A percentile compares a stretch with the other conserved stretches of the same genome.
Evolutionary conservation across 75 land plant genomes (phyloP).

Genomic region (Larix kaempferi): DNA sequence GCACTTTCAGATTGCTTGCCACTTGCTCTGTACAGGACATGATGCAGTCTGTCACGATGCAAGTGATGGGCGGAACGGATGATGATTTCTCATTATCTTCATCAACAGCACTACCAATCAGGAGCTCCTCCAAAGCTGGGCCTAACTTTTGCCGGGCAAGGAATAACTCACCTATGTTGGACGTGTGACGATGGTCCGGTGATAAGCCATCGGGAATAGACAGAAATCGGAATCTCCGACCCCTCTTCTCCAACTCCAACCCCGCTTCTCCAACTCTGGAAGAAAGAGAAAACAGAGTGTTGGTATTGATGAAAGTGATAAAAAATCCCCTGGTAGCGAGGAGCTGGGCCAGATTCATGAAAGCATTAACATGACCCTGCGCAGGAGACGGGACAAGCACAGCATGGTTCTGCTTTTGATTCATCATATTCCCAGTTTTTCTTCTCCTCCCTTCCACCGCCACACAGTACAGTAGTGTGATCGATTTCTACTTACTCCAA

Average conservation of each 20-base stretch:
- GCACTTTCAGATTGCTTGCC: not conserved
- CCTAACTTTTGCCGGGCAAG: not conserved
- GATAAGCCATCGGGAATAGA: not conserved
- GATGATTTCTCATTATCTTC: too few relatives aligned
- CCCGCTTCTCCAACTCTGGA: not conserved
- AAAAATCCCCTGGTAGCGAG: not conserved
- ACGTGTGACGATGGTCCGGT: too few relatives aligned
- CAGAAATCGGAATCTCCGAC: not conserved
- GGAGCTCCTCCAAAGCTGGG: not conserved
- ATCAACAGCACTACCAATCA: not conserved
- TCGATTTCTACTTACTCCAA: too few relatives aligned
- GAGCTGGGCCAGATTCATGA: not conserved
- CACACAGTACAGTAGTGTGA: too few relatives aligned
- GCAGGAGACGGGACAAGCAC: not conserved
- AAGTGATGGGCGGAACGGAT: not conserved
- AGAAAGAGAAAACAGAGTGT: not conserved
- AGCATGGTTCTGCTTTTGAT: not conserved
- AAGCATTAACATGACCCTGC: slow-evolving; percentile 1
- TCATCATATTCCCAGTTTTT: too few relatives aligned
- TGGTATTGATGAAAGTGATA: not conserved
- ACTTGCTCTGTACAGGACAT: not conserved
- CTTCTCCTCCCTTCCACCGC: too few relatives aligned
- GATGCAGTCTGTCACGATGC: not conserved
- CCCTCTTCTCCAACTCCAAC: not conserved
- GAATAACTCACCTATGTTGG: not conserved